Conservation (phyloP, 176 grass and related monocot genomes). For the Echinochloa phyllopogon region DNA sequence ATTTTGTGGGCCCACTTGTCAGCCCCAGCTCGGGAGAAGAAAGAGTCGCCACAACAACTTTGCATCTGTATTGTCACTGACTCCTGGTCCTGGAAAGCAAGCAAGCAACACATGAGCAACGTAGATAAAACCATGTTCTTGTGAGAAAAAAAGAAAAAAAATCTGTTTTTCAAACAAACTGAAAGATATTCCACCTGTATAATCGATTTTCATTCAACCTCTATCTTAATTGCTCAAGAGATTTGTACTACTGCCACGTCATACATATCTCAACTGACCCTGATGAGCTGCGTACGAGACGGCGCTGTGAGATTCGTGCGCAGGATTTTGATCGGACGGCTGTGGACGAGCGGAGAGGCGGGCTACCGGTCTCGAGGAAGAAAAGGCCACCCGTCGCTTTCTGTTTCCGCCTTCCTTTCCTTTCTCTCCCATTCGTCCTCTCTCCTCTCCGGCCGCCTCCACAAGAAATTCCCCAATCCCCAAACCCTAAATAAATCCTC, state of each 20-base stretch:
- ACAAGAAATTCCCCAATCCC: constrained; percentile 48
- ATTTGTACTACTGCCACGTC: constrained; percentile 12
- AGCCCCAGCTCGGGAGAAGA: neutral
- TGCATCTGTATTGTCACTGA: neutral
- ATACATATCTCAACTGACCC: neutral
- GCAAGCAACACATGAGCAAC: neutral
- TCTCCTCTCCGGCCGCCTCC: constrained; percentile 18
- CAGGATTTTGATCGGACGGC: neutral
- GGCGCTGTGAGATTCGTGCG: constrained; percentile 34
- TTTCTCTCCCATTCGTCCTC: constrained; percentile 28
- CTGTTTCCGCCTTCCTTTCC: constrained; percentile 3
- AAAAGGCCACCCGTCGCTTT: constrained; percentile 43
- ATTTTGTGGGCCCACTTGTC: neutral
- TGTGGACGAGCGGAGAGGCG: neutral
- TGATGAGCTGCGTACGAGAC: neutral
- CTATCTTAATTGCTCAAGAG: neutral
- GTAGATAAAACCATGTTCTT: neutral
- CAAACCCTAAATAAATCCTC: constrained; percentile 64
- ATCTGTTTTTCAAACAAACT: neutral
- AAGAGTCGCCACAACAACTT: neutral
- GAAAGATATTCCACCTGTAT: too few species aligned
- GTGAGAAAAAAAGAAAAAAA: neutral
- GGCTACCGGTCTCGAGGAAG: constrained; percentile 19
- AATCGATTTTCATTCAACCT: neutral
- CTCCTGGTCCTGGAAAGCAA: too few species aligned